phyloP scores from a whole-genome alignment of 106 monocot species.

The Platanthera guangdongensis region DNA sequence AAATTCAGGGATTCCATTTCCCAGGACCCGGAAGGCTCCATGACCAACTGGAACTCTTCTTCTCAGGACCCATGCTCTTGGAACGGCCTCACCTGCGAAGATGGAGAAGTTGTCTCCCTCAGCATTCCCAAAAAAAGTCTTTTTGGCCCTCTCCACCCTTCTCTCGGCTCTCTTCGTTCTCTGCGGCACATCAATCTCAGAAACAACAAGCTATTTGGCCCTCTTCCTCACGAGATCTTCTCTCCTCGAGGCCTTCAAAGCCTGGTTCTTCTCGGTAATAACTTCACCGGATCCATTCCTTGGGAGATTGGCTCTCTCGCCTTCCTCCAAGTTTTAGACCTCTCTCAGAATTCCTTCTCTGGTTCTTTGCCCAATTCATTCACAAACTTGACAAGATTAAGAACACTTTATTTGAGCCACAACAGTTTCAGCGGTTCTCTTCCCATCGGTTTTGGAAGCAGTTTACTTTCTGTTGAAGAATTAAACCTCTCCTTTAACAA shows the following conservation, averaged over 20 bases:
- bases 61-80: slow-evolving; percentile 55
- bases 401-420: slow-evolving; percentile 14
- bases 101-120: slow-evolving; percentile 8
- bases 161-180: slow-evolving; percentile 16
- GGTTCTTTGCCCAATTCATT: slow-evolving; percentile 13
- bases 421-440: slow-evolving; percentile 32
- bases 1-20: slow-evolving; percentile 38
- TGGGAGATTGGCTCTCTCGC: slow-evolving; percentile 5
- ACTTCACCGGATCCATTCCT: slow-evolving; percentile 11
- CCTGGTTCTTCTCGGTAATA: slow-evolving; percentile 13
- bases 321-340: slow-evolving; percentile 11
- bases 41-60: slow-evolving; percentile 70
- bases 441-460: slow-evolving; percentile 48
- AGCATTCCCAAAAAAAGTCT: slow-evolving; percentile 10
- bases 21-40: slow-evolving; percentile 31
- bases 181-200: slow-evolving; percentile 14
- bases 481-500: slow-evolving; percentile 71
- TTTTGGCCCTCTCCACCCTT: slow-evolving; percentile 7
- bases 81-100: slow-evolving; percentile 58
- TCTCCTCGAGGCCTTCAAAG: slow-evolving; percentile 8
- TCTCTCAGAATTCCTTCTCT: slow-evolving; percentile 8
- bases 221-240: slow-evolving; percentile 11
- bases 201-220: slow-evolving; percentile 10
- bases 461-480: slow-evolving; percentile 35
- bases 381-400: neutral